Evolutionary conservation across 495 filamentous ascomycete genomes (phyloP).

Genomic region (Podospora bellae-mahoneyi): DNA sequence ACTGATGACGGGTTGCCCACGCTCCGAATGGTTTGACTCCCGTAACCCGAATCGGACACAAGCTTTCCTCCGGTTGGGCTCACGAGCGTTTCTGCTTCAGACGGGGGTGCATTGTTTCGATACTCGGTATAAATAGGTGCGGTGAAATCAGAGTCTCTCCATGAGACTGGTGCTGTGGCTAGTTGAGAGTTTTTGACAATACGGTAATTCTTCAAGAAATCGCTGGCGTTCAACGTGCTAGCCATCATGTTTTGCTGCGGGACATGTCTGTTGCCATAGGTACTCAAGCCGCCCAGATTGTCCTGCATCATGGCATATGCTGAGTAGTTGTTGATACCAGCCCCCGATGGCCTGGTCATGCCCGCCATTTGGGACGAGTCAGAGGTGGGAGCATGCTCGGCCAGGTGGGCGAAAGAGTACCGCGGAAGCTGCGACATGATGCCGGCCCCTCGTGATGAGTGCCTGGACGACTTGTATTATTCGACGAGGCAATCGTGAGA

Average conservation of each 20-base stretch:
- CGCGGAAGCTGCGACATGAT: constrained; percentile 20
- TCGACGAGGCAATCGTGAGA: constrained; percentile 2
- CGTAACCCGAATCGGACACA: constrained; percentile 64
- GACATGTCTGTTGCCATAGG: neutral
- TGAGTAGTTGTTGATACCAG: neutral
- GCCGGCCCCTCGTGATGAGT: neutral
- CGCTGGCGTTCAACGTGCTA: neutral
- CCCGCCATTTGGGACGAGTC: neutral
- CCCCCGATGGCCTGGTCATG: neutral
- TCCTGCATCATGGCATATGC: neutral
- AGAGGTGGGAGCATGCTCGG: neutral
- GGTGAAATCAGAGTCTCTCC: neutral
- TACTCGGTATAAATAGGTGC: constrained; percentile 12
- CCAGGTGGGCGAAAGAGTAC: constrained; percentile 8
- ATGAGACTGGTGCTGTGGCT: neutral
- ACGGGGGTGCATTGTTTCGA: constrained; percentile 36
- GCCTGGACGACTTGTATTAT: neutral
- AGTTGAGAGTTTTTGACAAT: neutral
- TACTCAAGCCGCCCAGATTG: neutral
- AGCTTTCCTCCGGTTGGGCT: constrained; percentile 40
- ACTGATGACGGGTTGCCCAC: constrained; percentile 43
- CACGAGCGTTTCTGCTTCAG: constrained; percentile 54
- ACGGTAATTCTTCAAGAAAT: neutral
- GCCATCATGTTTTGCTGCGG: neutral
- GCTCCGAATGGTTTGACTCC: constrained; percentile 42